These are phyloP conservation scores for Hirsutella rhossiliensis DNA, from an alignment of 2,329 filamentous ascomycete genomes.

Conservation along the genomic window DNA sequence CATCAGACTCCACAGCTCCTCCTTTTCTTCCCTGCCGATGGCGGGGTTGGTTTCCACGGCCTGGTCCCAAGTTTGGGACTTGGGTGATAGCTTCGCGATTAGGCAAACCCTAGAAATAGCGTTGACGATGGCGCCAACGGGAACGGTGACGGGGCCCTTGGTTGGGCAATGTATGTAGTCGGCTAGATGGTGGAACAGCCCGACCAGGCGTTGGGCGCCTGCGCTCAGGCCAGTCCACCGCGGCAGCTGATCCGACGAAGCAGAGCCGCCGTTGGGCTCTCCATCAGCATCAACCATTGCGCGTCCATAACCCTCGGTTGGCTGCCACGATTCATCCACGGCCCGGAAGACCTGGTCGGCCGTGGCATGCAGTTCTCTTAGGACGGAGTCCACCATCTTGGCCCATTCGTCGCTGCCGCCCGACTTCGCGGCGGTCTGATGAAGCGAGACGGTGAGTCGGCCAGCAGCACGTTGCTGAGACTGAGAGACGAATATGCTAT, in stretches of 20 bases:
- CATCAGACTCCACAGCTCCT: constrained; percentile 62
- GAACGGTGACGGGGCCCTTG: constrained; percentile 51
- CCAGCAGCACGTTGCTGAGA: constrained; percentile 46
- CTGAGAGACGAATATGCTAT: constrained; percentile 32
- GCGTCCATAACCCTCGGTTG: constrained; percentile 38
- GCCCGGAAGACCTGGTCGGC: constrained; percentile 69
- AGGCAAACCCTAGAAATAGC: constrained; percentile 58
- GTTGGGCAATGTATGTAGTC: constrained; percentile 54
- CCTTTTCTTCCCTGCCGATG: constrained; percentile 68
- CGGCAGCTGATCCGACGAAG: constrained; percentile 40
- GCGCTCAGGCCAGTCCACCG: constrained; percentile 64
- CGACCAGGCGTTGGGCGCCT: constrained; percentile 57
- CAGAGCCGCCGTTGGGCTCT: constrained; percentile 34
- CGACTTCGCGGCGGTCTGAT: constrained; percentile 72
- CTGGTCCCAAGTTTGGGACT: constrained; percentile 32
- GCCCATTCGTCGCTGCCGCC: constrained; percentile 68
- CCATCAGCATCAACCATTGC: constrained; percentile 30
- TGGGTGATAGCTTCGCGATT: constrained; percentile 41
- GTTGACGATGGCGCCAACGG: constrained; percentile 56
- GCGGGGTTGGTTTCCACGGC: constrained; percentile 56
- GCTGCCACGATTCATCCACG: constrained; percentile 72
- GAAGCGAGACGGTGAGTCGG: constrained; percentile 56
- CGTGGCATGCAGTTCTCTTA: constrained; percentile 56
- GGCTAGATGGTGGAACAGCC: constrained; percentile 53
- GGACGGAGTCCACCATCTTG: constrained; percentile 47